These are phyloP conservation scores for Leonotis leonurus DNA, from an alignment of 257 asterid genomes.

Conservation along the genomic window DNA sequence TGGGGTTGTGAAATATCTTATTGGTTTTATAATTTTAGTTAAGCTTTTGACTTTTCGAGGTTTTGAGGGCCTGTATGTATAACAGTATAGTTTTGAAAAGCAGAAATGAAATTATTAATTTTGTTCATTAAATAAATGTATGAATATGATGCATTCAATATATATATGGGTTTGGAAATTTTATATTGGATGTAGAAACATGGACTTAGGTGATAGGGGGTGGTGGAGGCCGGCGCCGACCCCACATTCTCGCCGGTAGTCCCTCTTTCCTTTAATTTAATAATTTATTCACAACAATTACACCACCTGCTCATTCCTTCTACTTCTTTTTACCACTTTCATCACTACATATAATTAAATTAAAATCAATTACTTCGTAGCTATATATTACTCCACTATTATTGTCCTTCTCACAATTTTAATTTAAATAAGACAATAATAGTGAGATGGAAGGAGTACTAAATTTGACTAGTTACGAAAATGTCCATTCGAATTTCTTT, in stretches of 20 bases:
- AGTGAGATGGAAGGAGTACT: no score
- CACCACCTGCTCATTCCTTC: no score
- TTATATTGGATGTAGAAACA: not conserved
- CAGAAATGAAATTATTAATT: not conserved
- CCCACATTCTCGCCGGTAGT: constrained; percentile 33
- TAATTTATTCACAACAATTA: no score
- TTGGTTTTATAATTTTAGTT: not conserved
- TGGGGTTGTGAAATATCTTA: constrained; percentile 27
- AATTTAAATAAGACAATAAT: no score
- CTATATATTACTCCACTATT: no score
- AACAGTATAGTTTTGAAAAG: not conserved
- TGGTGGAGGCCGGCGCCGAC: no score
- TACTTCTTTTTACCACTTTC: no score
- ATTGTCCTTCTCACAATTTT: no score
- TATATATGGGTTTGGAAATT: not conserved
- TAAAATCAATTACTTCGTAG: no score
- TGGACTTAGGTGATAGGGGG: constrained; percentile 14
- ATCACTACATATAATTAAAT: no score
- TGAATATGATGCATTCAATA: constrained; percentile 15
- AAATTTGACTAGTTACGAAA: no score
- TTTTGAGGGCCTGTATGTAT: not conserved
- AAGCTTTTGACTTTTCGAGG: constrained; percentile 28
- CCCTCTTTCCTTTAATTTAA: not conserved
- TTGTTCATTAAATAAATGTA: not conserved
- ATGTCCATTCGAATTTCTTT: no score